Base-by-base conservation (phyloP, 2,329 filamentous ascomycete species). In the Hymenoscyphus occultus region DNA sequence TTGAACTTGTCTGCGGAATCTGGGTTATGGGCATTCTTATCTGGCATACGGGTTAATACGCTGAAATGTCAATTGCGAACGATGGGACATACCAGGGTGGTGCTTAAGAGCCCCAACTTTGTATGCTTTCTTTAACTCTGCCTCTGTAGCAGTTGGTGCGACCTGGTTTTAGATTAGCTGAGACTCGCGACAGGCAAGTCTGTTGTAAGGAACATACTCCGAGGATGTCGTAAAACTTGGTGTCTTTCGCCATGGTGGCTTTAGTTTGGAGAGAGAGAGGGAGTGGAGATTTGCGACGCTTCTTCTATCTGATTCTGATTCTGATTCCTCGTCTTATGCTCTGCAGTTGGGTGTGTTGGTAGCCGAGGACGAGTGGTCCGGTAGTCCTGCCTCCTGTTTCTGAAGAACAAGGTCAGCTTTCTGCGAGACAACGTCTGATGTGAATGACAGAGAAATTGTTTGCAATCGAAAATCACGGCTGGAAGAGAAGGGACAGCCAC, bases 1-100 rank as follows among this genome's bases (percentile, higher is more conserved):
- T 99, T 98, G 89, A 99, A 99, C 80, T 97, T 99, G 68, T 97
- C 93, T 73, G 94, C 93, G 61, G 95, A 93, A 32, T 89, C 90
- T 51, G 93, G 93, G 82, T 96, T 96, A 82, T 95, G 88, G 70
- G 90, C 87, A 80, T 99, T 99, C 86, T 99, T 99, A 80, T 99
- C 94, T 96, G 72, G 45, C 64, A 16, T 10, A 6, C 31, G 16
- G 19, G 56, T 72, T 65, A 75, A 62, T 61, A 19, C 64, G 73
- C 63, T 73, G 45, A 48, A 42, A 22, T 58, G 14, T 58, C 28
- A 61, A 16, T 39, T 19, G 31, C 56, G n/a, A 65, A 14, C 4
- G 13, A 31, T 16, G n/a, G 31, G 22, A 77, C 86, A 71, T 85
- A 92, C 90, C 90, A 76, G 92, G 92, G 76, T 96, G 92, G 78